Evolutionary conservation across 2,329 filamentous ascomycete species (phyloP).

Genomic region (Arthrinium phaeospermum): DNA sequence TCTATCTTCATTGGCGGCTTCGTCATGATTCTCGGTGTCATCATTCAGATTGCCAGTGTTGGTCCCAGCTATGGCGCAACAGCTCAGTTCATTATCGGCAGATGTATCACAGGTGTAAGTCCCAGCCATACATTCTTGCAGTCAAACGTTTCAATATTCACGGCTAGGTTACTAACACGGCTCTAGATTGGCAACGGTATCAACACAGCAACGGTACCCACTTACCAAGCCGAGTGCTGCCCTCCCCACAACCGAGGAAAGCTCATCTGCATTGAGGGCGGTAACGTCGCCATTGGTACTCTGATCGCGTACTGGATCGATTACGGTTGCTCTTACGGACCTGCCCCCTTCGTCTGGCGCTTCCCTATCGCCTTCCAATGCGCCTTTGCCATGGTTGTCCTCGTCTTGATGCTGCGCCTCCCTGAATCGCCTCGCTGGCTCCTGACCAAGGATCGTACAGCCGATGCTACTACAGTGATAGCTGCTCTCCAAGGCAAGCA

Average conservation of each 20-base stretch:
- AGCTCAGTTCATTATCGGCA: constrained; percentile 54
- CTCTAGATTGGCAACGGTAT: constrained; percentile 49
- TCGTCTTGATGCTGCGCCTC: constrained; percentile 46
- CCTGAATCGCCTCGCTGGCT: constrained; percentile 62
- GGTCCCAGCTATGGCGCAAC: constrained; percentile 51
- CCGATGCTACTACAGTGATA: constrained; percentile 57
- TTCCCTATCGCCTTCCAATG: constrained; percentile 49
- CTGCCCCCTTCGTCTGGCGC: constrained; percentile 43
- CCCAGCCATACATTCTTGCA: no score
- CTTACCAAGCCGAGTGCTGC: constrained; percentile 43
- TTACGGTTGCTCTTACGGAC: constrained; percentile 44
- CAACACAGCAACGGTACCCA: constrained; percentile 48
- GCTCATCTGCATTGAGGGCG: constrained; percentile 62
- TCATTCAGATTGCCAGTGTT: constrained; percentile 57
- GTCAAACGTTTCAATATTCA: no score
- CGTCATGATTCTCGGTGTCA: constrained; percentile 61
- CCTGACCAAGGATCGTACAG: constrained; percentile 51
- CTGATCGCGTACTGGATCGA: constrained; percentile 51
- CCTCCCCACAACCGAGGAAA: constrained; percentile 62
- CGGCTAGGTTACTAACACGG: background rate
- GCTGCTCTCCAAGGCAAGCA: constrained; percentile 60
- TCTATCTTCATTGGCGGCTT: constrained; percentile 58
- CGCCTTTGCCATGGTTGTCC: constrained; percentile 50
- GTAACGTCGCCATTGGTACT: constrained; percentile 48
- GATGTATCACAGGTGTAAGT: constrained; percentile 55